Evolutionary conservation across 305 asterid species (phyloP).

Genomic region (Solanum hybrid): DNA sequence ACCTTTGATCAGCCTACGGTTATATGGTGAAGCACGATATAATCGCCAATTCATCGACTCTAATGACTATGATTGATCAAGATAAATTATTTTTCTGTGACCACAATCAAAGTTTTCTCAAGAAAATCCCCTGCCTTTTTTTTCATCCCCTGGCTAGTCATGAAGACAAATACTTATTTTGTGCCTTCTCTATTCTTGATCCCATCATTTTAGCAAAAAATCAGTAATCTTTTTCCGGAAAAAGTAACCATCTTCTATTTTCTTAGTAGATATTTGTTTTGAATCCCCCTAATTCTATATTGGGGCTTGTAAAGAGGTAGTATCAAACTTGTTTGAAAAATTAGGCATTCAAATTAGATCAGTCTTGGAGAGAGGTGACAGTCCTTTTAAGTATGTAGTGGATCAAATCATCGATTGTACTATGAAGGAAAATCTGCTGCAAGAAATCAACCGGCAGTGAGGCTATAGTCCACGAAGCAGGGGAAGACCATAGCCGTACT

Average conservation of each 20-base stretch:
- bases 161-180: constrained; percentile 4
- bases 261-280: constrained; percentile 12
- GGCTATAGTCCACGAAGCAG: neutral
- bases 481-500: constrained; percentile 8
- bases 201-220: constrained; percentile 6
- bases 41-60: neutral
- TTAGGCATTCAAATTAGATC: constrained; percentile 18
- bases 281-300: constrained; percentile 15
- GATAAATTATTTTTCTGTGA: neutral
- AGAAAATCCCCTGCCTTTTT: neutral
- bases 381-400: neutral
- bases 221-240: neutral
- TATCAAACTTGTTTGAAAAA: constrained; percentile 10
- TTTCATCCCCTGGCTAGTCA: neutral
- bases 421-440: constrained; percentile 4
- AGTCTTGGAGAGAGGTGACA: neutral
- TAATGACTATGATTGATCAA: neutral
- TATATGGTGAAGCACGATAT: constrained; percentile 21
- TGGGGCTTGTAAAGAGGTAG: constrained; percentile 10
- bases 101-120: neutral
- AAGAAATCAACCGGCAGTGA: neutral
- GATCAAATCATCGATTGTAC: constrained; percentile 9
- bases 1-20: constrained; percentile 20
- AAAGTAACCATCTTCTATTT: constrained; percentile 14
- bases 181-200: constrained; percentile 10